Evolutionary conservation across 345 rosid genomes (phyloP).

Genomic region (Eucalyptus virginea): DNA sequence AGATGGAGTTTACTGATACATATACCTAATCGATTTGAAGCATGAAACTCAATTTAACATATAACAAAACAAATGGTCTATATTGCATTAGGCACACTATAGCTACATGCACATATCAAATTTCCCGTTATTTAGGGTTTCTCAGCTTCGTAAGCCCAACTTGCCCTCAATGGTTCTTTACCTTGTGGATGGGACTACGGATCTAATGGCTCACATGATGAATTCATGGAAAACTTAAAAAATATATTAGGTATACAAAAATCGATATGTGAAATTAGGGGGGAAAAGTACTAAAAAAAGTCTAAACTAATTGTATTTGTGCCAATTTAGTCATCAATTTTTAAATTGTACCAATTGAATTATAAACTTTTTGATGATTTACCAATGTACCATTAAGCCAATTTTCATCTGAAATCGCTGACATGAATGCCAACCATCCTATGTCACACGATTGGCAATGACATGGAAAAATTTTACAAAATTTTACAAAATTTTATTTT

Average conservation of each 20-base stretch:
- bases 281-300: not conserved
- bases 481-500: too few relatives aligned
- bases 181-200: not conserved
- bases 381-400: too few relatives aligned
- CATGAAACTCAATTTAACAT: not conserved
- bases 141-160: not conserved
- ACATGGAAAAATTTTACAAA: too few relatives aligned
- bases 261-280: not conserved
- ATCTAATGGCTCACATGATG: not conserved
- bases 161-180: not conserved
- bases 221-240: not conserved
- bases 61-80: not conserved
- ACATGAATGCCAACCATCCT: too few relatives aligned
- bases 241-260: not conserved
- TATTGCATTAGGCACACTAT: not conserved
- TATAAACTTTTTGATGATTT: too few relatives aligned
- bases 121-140: not conserved
- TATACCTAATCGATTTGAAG: not conserved
- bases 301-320: too few relatives aligned
- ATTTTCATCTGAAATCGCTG: accelerated
- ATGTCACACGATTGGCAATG: not conserved
- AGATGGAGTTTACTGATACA: not conserved
- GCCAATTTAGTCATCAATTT: too few relatives aligned
- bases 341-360: not conserved
- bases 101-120: not conserved